A percentile compares a stretch with the other conserved stretches of the same genome.
Conservation (phyloP, 176 grass and related monocot species). For the Rhynchospora tenuis region DNA sequence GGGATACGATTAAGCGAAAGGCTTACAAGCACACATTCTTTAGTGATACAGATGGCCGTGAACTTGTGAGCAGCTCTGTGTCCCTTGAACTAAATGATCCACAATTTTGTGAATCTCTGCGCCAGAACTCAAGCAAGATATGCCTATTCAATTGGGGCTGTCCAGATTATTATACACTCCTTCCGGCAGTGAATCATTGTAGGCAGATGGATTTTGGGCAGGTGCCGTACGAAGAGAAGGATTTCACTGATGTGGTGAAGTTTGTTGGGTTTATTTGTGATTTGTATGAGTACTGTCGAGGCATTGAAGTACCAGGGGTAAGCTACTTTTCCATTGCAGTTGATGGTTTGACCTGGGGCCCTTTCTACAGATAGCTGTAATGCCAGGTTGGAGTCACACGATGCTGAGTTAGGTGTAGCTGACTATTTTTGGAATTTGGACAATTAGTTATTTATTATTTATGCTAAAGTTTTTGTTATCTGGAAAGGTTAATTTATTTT, state of each 20-base stretch:
- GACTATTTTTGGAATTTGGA: not conserved
- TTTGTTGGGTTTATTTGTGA: not conserved
- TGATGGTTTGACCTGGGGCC: not conserved
- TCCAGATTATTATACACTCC: not conserved
- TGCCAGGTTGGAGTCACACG: not conserved
- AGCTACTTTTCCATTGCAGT: not conserved
- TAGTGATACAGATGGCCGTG: not conserved
- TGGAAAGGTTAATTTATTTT: not conserved
- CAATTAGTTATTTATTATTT: not conserved
- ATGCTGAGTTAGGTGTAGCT: not conserved
- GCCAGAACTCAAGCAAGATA: not conserved
- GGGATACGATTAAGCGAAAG: not conserved
- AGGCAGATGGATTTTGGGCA: not conserved
- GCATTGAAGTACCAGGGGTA: not conserved
- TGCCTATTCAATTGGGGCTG: not conserved
- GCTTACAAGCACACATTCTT: slow-evolving; percentile 1
- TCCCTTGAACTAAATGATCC: not conserved
- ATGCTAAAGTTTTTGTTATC: not conserved
- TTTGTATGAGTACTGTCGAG: not conserved
- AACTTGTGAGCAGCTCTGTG: not conserved
- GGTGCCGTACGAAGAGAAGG: not conserved
- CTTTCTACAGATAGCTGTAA: not conserved
- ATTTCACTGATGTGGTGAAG: not conserved
- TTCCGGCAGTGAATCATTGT: not conserved
- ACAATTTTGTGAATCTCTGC: not conserved